These are phyloP conservation scores for Climacium dendroides DNA, from an alignment of 225 moss, liverwort and hornwort genomes.

Conservation along the genomic window DNA sequence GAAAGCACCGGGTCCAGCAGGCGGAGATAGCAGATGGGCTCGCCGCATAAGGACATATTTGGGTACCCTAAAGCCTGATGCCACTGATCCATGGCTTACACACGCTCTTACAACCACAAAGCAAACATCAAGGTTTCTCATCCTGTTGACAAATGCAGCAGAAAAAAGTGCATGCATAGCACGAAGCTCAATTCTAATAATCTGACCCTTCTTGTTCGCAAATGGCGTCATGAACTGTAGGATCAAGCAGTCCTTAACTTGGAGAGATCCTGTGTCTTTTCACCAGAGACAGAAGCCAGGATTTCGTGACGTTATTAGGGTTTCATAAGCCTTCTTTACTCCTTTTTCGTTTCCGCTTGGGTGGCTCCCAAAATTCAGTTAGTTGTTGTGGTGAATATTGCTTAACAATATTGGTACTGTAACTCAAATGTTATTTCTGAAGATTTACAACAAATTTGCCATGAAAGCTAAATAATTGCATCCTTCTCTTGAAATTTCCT, in stretches of 20 bases:
- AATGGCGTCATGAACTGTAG: too few relatives aligned
- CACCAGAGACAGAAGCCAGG: too few relatives aligned
- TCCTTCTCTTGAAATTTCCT: not conserved
- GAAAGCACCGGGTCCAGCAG: slow-evolving; percentile 25
- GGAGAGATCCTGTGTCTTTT: not conserved
- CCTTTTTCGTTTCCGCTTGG: not conserved
- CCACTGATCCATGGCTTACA: not conserved
- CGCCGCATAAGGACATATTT: slow-evolving; percentile 24
- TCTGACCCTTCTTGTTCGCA: too few relatives aligned
- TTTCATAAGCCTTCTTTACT: not conserved
- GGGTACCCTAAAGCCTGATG: slow-evolving; percentile 4
- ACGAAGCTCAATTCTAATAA: too few relatives aligned
- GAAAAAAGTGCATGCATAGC: too few relatives aligned
- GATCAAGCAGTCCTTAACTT: too few relatives aligned
- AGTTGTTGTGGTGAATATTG: not conserved
- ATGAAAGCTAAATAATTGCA: not conserved
- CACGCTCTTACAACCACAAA: too few relatives aligned
- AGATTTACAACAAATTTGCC: not conserved
- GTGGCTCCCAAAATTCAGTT: not conserved
- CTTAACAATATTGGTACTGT: too few relatives aligned
- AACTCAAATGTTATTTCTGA: not conserved
- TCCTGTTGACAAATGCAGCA: too few relatives aligned
- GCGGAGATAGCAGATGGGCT: slow-evolving; percentile 21
- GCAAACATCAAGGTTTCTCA: too few relatives aligned
- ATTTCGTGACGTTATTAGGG: not conserved